Evolutionary conservation across 2,329 filamentous ascomycete species (phyloP), one percentile per base, ranked within the genome.

Genomic region (Fusarium penzigii): DNA sequence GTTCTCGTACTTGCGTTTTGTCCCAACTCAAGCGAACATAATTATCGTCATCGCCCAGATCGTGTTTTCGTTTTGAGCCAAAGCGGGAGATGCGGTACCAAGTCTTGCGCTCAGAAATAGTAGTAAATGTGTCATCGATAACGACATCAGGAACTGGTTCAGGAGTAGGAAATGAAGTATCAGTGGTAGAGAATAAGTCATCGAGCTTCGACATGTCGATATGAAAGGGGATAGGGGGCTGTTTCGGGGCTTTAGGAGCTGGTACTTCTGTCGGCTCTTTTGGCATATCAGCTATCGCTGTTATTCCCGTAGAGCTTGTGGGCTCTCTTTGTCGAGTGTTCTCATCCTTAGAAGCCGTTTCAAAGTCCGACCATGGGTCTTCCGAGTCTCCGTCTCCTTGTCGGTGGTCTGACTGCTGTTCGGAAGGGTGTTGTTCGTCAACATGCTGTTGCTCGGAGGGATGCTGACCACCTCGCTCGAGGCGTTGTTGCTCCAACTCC

Each of bases 1-100:
- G 77, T 12, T 70, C 67, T 20, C 81, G 81, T 2, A 84, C 69
- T 7, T 75, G 68, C 0, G 84, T 86, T n/a, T 73, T 70, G 5
- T 64, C 57, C 85, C 85, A 88, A 3, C 73, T 71, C n/a, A 85
- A 75, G 9, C 80, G 77, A 16, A 79, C 72, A 64, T 87, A 88
- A 56, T 78, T 80, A 9, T 85, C 82, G 45, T 84, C 81, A 42
- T 84, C 78, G 40, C 80, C 83, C 3, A 70, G 68, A 49, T 84
- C 75, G 58, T 86, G 78, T 52, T 79, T 80, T 6, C 82, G 75
- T 59, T 79, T 76, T 1, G 84, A 83, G 3, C 83, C 85, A 49
- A 76, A 77, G 6, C 85, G 78, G 8, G 85, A 86, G 16, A 87
- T 69, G 17, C 83, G 81, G 58, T 87, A 86, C 85, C 85, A 88